Evolutionary conservation across 2,329 filamentous ascomycete genomes (phyloP).

Genomic region (Eutypa lata): DNA sequence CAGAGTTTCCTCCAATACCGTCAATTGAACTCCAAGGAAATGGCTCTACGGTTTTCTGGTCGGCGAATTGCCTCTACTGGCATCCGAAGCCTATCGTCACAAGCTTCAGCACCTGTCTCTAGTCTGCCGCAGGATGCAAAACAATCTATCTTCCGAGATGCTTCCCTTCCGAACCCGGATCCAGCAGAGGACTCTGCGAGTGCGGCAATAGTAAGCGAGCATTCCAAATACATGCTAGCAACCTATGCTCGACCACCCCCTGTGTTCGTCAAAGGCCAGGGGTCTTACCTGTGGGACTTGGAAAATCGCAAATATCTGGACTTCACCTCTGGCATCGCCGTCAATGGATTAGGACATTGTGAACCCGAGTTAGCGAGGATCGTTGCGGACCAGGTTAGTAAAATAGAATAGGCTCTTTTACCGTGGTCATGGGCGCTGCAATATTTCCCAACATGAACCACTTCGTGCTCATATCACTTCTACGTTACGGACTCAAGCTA

Average conservation of each 20-base stretch:
- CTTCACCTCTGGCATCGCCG: slow-evolving; percentile 93
- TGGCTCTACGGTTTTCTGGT: slow-evolving; percentile 24
- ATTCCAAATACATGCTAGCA: slow-evolving; percentile 87
- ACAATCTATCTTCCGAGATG: slow-evolving; percentile 22
- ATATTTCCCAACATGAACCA: not conserved
- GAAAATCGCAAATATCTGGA: slow-evolving; percentile 89
- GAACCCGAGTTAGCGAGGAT: slow-evolving; percentile 75
- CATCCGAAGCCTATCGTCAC: slow-evolving; percentile 21
- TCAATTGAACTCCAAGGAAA: slow-evolving; percentile 1
- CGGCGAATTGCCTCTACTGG: slow-evolving; percentile 16
- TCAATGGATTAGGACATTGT: slow-evolving; percentile 88
- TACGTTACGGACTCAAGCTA: not conserved
- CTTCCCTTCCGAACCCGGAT: slow-evolving; percentile 28
- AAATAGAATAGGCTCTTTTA: not conserved
- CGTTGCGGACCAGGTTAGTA: slow-evolving; percentile 68
- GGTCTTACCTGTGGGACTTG: slow-evolving; percentile 85
- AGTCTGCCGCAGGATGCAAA: slow-evolving; percentile 22
- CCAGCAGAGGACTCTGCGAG: slow-evolving; percentile 43
- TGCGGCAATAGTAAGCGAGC: slow-evolving; percentile 68
- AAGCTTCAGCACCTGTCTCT: slow-evolving; percentile 17
- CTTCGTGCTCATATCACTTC: too few species aligned
- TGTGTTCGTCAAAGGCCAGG: slow-evolving; percentile 84
- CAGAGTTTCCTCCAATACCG: not conserved
- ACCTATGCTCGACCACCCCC: slow-evolving; percentile 90
- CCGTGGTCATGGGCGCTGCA: not conserved